Conservation (phyloP, 345 rosid species). For the Eucalyptus coolabah region DNA sequence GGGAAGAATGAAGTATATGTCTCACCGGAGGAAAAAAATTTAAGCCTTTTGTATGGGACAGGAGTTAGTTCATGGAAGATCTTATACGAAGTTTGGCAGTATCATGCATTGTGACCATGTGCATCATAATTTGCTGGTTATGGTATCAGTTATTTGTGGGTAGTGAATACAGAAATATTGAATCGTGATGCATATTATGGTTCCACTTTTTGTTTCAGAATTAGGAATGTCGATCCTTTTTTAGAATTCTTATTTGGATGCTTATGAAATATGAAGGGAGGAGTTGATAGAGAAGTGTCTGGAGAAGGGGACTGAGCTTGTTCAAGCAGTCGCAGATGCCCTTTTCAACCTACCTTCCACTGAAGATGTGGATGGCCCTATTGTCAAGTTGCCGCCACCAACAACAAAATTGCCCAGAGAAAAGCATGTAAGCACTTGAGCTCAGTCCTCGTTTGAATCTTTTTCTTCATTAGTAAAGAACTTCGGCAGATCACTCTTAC, state of each 20-base stretch:
- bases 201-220: neutral
- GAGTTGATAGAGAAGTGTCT: conserved; percentile 53
- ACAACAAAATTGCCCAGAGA: conserved; percentile 71
- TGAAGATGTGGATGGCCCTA: conserved; percentile 69
- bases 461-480: neutral
- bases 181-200: neutral
- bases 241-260: neutral
- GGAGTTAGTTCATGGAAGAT: neutral
- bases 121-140: neutral
- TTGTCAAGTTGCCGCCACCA: conserved; percentile 71
- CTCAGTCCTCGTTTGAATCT: neutral
- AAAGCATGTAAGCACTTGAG: conserved; percentile 47
- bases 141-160: neutral
- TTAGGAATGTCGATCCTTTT: neutral
- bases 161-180: neutral
- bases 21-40: neutral
- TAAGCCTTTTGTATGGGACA: neutral
- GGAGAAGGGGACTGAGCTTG: conserved; percentile 47
- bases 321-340: conserved; percentile 55
- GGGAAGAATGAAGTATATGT: neutral
- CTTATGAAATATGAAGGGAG: conserved; percentile 26
- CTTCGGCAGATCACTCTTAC: neutral
- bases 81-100: neutral
- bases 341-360: conserved; percentile 74
- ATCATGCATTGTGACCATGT: neutral